Conservation (phyloP, 768 basidiomycete species). For the Russula virescens region DNA sequence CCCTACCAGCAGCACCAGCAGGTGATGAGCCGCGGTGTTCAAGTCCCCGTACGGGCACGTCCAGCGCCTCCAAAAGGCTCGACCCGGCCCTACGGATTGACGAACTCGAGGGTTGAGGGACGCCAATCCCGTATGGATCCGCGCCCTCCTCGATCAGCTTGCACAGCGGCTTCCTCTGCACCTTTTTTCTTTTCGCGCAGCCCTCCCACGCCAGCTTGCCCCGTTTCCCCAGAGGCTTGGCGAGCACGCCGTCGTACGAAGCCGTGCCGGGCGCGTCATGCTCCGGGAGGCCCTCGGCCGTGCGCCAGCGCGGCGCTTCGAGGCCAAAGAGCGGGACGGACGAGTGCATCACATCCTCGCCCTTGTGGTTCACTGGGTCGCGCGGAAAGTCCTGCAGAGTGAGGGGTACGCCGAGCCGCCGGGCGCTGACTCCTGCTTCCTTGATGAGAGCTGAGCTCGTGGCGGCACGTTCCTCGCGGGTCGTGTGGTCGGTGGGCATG, state of each 20-base stretch:
- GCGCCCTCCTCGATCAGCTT: background rate
- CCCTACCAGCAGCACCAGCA: no score
- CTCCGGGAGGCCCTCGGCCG: background rate
- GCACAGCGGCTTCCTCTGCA: background rate
- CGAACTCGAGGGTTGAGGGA: background rate
- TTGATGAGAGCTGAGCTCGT: slow-evolving; percentile 9
- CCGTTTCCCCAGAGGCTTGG: background rate
- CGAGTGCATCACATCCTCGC: slow-evolving; percentile 6
- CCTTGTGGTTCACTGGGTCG: background rate
- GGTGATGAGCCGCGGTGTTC: no score
- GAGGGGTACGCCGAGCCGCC: slow-evolving; percentile 10
- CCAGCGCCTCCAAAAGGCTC: background rate
- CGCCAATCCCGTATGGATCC: background rate
- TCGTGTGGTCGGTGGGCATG: background rate
- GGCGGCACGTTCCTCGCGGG: background rate
- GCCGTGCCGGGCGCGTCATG: background rate
- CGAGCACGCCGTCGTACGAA: background rate
- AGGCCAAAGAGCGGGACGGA: slow-evolving; percentile 6
- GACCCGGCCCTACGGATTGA: background rate
- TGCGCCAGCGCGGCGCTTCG: slow-evolving; percentile 10
- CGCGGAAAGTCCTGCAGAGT: slow-evolving; percentile 13
- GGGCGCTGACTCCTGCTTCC: slow-evolving; percentile 12
- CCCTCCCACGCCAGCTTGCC: background rate
- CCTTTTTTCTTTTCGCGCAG: background rate
- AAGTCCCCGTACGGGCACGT: no score